Evolutionary conservation across 257 asterid species (phyloP), one percentile per base, ranked within the genome.

Genomic region (Dorcoceras hygrometricum): DNA sequence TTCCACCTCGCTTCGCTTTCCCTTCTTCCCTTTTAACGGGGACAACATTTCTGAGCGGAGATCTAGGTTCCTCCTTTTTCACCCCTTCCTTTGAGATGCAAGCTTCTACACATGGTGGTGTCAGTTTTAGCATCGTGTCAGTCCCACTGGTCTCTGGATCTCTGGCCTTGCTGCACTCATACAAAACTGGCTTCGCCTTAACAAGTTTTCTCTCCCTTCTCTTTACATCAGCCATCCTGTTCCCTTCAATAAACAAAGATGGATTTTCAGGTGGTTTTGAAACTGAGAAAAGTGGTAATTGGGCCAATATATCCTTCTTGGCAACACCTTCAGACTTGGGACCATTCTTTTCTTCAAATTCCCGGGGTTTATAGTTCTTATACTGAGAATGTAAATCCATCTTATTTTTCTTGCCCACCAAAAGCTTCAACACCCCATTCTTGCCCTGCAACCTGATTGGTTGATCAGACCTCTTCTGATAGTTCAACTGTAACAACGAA

Each of bases 381-480:
- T 69, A 64, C 46, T 48, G 82, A 79, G 80, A 68, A 23, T 78
- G 74, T 51, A 71, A 71, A 63, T 79, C 91, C 68, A 77, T 55
- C 76, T 78, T 85, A 70, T 85, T 91, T 81, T 85, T 91, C 83
- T 83, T 91, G 71, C 85, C 84, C 63, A 87, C 93, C 99, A 84
- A 88, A 68, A 90, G 95, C 82, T 94, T 90, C 79, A 94, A 70
- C 61, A 90, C 95, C 68, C 99, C 98, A 73, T 86, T 94, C 82
- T 94, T 94, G 46, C 99, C 96, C 83, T 90, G 96, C 75, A 87
- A 71, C 77, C 97, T 83, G 22, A 94, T 88, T 16, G 95, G 83
- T 73, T 86, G 84, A 57, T 80, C 76, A 23, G 80, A 69, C 59
- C 59, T 57, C 70, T 82, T 81, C 69, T 71, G 87, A 76, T 75